These are phyloP conservation scores for Coleophoma crateriformis DNA, from an alignment of 2,329 filamentous ascomycete species.

Conservation along the genomic window DNA sequence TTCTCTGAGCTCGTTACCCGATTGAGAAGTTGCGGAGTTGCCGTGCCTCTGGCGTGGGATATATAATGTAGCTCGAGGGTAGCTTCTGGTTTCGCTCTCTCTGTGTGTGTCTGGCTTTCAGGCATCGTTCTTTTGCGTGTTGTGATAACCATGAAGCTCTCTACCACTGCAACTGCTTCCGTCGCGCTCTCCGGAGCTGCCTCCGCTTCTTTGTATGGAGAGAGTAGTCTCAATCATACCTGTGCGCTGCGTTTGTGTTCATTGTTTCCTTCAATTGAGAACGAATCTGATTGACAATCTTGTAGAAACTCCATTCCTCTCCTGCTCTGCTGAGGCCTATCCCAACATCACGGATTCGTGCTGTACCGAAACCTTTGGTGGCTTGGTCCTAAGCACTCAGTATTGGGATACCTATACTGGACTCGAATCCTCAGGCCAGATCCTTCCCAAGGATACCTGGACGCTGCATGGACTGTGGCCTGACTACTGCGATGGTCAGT, in stretches of 20 bases:
- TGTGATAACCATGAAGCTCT: not conserved
- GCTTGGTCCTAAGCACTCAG: slow-evolving; percentile 55
- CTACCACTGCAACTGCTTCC: not conserved
- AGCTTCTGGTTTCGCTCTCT: not conserved
- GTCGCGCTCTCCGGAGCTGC: not conserved
- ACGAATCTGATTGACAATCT: not conserved
- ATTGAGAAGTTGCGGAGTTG: too few species aligned
- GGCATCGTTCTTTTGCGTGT: too few species aligned
- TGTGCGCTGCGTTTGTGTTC: not conserved
- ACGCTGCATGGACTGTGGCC: slow-evolving; percentile 38
- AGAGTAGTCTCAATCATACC: not conserved
- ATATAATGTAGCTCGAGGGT: too few species aligned
- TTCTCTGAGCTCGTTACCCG: too few species aligned
- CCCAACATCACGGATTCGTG: slow-evolving; percentile 49
- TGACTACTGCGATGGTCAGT: slow-evolving; percentile 41
- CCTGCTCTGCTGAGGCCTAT: slow-evolving; percentile 41
- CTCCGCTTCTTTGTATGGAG: not conserved
- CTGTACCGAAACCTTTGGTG: slow-evolving; percentile 61
- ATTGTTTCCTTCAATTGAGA: slow-evolving; percentile 2
- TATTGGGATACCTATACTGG: slow-evolving; percentile 63
- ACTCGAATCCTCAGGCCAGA: slow-evolving; percentile 48
- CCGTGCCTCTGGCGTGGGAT: too few species aligned
- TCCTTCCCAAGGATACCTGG: slow-evolving; percentile 51
- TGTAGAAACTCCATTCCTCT: slow-evolving; percentile 29
- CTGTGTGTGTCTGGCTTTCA: not conserved